These are phyloP conservation scores for Thermothelomyces thermophilus DNA, from an alignment of 2,329 filamentous ascomycete species.

Conservation along the genomic window DNA sequence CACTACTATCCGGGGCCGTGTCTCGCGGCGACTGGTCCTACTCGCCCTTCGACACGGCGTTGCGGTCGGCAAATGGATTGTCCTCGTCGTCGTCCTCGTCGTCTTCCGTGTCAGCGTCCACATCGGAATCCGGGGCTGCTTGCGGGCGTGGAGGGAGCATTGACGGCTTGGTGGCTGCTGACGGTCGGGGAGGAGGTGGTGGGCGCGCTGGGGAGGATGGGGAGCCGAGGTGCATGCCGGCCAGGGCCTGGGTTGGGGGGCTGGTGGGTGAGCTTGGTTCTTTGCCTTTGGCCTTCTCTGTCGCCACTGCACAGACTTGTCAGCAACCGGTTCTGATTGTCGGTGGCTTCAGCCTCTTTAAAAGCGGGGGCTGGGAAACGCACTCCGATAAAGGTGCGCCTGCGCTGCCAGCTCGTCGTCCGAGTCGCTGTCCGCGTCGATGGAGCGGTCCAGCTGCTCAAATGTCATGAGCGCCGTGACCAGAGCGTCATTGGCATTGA, in stretches of 20 bases:
- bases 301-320: conserved; percentile 39
- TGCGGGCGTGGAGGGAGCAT: conserved; percentile 39
- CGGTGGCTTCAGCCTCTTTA: neutral
- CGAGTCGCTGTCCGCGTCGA: conserved; percentile 67
- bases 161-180: conserved; percentile 42
- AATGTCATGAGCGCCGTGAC: conserved; percentile 89
- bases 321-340: conserved; percentile 14
- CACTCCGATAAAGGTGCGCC: conserved; percentile 58
- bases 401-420: conserved; percentile 63
- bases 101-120: conserved; percentile 28
- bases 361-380: conserved; percentile 18
- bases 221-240: conserved; percentile 37
- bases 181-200: conserved; percentile 42
- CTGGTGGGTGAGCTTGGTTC: conserved; percentile 39
- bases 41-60: conserved; percentile 51
- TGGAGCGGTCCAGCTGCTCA: conserved; percentile 83
- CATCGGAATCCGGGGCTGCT: conserved; percentile 38
- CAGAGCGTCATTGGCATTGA: conserved; percentile 95
- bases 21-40: conserved; percentile 8
- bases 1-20: neutral
- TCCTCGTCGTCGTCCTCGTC: conserved; percentile 68
- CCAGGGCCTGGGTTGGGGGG: conserved; percentile 36
- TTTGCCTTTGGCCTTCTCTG: conserved; percentile 46
- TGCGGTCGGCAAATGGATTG: conserved; percentile 79
- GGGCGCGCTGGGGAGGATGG: conserved; percentile 35